Evolutionary conservation across 75 land plant species (phyloP), one percentile per base, ranked within the genome.

Genomic region (Pinus taeda): DNA sequence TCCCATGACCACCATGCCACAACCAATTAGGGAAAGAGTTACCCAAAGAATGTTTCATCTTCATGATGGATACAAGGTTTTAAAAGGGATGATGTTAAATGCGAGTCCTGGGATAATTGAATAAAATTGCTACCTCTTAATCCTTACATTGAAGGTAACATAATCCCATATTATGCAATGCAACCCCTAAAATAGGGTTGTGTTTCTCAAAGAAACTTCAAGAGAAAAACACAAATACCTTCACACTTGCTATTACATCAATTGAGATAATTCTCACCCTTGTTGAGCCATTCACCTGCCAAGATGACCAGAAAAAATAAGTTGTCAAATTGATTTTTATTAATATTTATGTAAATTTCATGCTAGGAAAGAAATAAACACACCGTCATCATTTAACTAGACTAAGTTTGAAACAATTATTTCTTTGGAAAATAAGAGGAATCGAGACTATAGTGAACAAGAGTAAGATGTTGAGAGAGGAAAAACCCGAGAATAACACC

Each of bases 271-370:
- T 42, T 80, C 86, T 85, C 14, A 95, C 90, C 57, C 95, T 82
- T 30, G 93, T 93, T 29, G 99, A 96, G 24, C 99, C 97, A 86
- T 83, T 92, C 57, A 95, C 97, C 97, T 92, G 80, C 66, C 58
- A 74, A 29, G 20, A 64, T 70, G 64, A 9, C 24, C n/a, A 22
- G 12, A 71, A 22, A 37, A 29, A 81, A 26, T 4, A 24, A 75
- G 67, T 15, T 65, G 15, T 57, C 21, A 77, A 33, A 30, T 11
- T 55, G 26, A 61, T 61, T 61, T 61, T 7, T 14, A 6, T 7
- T n/a, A 12, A 61, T 8, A 22, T 22, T 6, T 15, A 22, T n/a
- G 24, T 5, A 20, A 0, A n/a, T 20, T 7, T 22, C 64, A 61
- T 6, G 64, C n/a, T 6, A 61, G 20, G 37, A 33, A 55, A 74